Base-by-base conservation (phyloP, 2,329 filamentous ascomycete species). In the Fusarium globosum region DNA sequence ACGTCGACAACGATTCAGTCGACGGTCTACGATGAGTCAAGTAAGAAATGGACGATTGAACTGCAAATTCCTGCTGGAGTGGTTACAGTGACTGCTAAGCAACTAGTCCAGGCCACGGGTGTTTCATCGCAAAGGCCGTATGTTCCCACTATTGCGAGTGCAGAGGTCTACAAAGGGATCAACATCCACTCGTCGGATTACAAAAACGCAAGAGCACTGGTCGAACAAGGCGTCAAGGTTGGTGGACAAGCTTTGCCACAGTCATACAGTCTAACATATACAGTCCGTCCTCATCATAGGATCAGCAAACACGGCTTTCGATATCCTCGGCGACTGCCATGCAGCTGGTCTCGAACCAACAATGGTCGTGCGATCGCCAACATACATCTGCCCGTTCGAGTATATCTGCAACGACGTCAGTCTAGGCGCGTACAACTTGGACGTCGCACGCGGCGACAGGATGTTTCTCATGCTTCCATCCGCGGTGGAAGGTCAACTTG, bases 221-320 rank as follows among this genome's bases (percentile, higher is more conserved):
- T 3, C 2, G 14, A 75, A 0, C 41, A 67, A 26, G 70, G 64
- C 4, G 52, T 62, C 8, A 69, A 75, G 10, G 72, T 73, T 16
- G 46, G 65, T 26, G 2, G 4, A 6, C 9, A 4, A 6, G 2
- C 11, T 10, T 14, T 6, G 0, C 2, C 0, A 20, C 0, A 4
- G 18, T 6, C n/a, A 35, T 13, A 1, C 13, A 7, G 7, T 38
- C 56, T 75, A 46, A 75, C 12, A 6, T 0, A 4, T 2, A 7
- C 6, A 75, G 72, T 75, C 72, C 0, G 64, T 72, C 4, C 45
- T 71, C 13, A 18, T 75, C 1, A 35, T 73, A 18, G 73, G 69
- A 7, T 75, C 73, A 5, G 70, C 72, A 20, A 75, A 65, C 18
- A 73, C 73, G 0, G 72, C 58, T 3, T 75, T 75, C 12, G 70